These are phyloP conservation scores for Syncephalis plumigaleata DNA, from an alignment of 371 early-diverging fungal species.

Conservation along the genomic window DNA sequence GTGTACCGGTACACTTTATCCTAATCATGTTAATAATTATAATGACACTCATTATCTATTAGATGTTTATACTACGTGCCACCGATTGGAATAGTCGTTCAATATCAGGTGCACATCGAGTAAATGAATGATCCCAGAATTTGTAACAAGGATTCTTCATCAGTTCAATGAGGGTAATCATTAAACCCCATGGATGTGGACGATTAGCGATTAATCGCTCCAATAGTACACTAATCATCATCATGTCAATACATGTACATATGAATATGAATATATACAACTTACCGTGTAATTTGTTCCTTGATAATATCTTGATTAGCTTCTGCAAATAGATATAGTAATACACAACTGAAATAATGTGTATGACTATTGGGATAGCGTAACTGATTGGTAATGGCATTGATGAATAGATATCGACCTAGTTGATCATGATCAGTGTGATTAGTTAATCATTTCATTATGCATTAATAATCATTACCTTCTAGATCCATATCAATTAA, in stretches of 20 bases:
- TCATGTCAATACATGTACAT: no score
- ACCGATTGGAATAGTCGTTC: background rate
- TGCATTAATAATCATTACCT: constrained; percentile 30
- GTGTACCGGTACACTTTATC: no score
- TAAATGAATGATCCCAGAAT: constrained; percentile 74
- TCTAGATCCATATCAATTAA: constrained; percentile 65
- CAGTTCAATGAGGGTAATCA: constrained; percentile 92
- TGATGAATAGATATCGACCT: constrained; percentile 75
- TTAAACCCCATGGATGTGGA: constrained; percentile 94
- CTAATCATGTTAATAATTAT: no score
- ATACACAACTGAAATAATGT: constrained; percentile 74
- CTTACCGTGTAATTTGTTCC: constrained; percentile 77
- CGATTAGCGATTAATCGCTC: constrained; percentile 92
- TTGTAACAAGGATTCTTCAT: constrained; percentile 82
- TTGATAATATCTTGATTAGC: constrained; percentile 65
- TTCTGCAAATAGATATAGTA: constrained; percentile 75
- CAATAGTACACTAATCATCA: constrained; percentile 50
- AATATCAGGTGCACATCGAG: constrained; percentile 42
- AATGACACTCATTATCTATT: no score
- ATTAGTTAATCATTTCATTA: background rate
- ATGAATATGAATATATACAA: background rate
- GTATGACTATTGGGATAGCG: constrained; percentile 96
- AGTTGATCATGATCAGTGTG: background rate
- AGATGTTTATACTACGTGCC: constrained; percentile 1
- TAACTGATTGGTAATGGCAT: constrained; percentile 90